phyloP scores from a whole-genome alignment of 2,329 filamentous ascomycete genomes.

The Monilinia fructicola region DNA sequence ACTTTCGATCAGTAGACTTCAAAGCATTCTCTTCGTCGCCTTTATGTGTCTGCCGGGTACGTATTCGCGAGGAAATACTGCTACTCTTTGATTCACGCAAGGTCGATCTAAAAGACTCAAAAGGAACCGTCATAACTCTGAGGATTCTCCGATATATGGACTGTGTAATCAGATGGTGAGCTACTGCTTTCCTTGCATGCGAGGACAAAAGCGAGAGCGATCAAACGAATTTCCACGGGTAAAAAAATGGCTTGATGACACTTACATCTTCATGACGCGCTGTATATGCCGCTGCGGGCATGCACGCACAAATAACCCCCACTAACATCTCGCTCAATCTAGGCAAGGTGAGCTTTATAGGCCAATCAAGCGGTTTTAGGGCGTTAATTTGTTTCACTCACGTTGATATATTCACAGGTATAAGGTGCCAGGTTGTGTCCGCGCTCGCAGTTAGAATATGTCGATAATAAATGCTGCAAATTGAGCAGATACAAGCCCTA shows the following conservation, averaged over 20 bases:
- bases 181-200: not conserved
- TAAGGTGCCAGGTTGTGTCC: not conserved
- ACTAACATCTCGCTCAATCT: slow-evolving; percentile 2
- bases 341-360: not conserved
- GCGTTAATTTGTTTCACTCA: not conserved
- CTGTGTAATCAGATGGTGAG: not conserved
- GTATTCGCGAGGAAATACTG: not conserved
- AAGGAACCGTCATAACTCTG: not conserved
- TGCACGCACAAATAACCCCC: not conserved
- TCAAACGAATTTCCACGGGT: not conserved
- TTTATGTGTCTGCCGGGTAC: not conserved
- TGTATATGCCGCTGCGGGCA: slow-evolving; percentile 3
- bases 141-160: not conserved
- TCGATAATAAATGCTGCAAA: slow-evolving; percentile 4
- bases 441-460: not conserved
- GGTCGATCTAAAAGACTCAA: not conserved
- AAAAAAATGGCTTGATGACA: not conserved
- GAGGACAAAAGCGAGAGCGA: not conserved
- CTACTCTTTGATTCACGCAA: not conserved
- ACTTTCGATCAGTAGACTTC: not conserved
- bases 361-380: not conserved
- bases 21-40: not conserved
- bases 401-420: slow-evolving; percentile 2
- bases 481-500: slow-evolving; percentile 7
- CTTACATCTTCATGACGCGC: slow-evolving; percentile 2